phyloP scores from a whole-genome alignment of 176 grass and related monocot genomes.

The Carex cristatella region DNA sequence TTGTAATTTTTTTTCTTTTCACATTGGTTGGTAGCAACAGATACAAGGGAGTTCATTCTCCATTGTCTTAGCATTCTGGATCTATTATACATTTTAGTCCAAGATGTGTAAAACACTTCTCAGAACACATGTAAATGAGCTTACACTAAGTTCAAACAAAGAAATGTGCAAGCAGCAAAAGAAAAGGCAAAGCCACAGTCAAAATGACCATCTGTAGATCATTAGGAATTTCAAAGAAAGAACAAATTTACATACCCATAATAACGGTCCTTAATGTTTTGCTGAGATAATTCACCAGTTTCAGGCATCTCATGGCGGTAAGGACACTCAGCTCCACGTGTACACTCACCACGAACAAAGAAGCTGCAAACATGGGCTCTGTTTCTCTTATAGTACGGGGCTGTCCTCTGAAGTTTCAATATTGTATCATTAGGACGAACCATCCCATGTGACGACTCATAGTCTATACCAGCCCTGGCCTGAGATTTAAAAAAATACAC shows the following conservation, averaged over 20 bases:
- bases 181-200: neutral
- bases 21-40: neutral
- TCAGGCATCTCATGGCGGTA: constrained; percentile 99
- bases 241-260: constrained; percentile 64
- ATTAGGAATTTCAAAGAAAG: neutral
- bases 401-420: constrained; percentile 93
- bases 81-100: neutral
- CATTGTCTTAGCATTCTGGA: neutral
- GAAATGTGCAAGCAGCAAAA: neutral
- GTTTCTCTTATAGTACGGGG: constrained; percentile 98
- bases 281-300: constrained; percentile 94
- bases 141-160: neutral
- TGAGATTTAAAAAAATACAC: constrained; percentile 30
- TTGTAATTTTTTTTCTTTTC: neutral
- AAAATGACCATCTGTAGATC: neutral
- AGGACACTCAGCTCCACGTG: constrained; percentile 89
- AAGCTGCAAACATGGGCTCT: constrained; percentile 97
- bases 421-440: constrained; percentile 81
- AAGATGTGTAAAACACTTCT: neutral
- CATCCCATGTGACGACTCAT: constrained; percentile 85
- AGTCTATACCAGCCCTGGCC: constrained; percentile 93
- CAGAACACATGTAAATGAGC: neutral
- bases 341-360: constrained; percentile 92
- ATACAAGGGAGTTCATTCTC: neutral
- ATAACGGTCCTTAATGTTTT: constrained; percentile 99